phyloP scores from a whole-genome alignment of 192 early-diverging fungal genomes.

The Kickxella alabastrina region DNA sequence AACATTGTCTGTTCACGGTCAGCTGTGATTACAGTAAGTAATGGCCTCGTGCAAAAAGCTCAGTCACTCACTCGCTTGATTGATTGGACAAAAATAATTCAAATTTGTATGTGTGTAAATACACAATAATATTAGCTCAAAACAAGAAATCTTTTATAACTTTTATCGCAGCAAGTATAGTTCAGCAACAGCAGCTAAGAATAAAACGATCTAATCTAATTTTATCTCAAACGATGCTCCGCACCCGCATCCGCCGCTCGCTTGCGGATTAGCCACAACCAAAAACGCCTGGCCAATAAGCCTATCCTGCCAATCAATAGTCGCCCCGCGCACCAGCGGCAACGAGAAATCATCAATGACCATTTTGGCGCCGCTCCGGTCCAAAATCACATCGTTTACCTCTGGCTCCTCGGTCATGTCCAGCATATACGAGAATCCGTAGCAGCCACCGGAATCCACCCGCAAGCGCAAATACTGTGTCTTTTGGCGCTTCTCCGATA shows the following conservation, averaged over 20 bases:
- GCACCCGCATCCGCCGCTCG: conserved; percentile 67
- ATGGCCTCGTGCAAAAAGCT: too few relatives aligned
- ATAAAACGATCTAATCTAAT: too few relatives aligned
- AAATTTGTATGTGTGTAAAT: too few relatives aligned
- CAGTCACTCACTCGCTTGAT: too few relatives aligned
- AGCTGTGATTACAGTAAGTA: too few relatives aligned
- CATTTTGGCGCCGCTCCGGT: conserved; percentile 65
- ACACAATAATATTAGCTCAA: too few relatives aligned
- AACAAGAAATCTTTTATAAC: too few relatives aligned
- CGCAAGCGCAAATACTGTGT: conserved; percentile 64
- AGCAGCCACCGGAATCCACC: conserved; percentile 84
- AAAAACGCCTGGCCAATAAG: conserved; percentile 78
- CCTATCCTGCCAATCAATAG: conserved; percentile 73
- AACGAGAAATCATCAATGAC: conserved; percentile 71
- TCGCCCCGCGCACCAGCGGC: conserved; percentile 69
- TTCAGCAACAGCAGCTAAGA: neutral
- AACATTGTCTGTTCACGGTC: too few relatives aligned
- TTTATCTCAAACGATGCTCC: conserved; percentile 68
- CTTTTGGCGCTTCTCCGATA: conserved; percentile 35
- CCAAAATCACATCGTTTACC: conserved; percentile 70
- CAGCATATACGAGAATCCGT: conserved; percentile 81
- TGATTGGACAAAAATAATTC: too few relatives aligned
- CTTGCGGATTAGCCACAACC: conserved; percentile 72
- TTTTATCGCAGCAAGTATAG: neutral
- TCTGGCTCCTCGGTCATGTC: conserved; percentile 64